phyloP scores from a whole-genome alignment of 495 filamentous ascomycete species.

The Neurospora sublineolata region DNA sequence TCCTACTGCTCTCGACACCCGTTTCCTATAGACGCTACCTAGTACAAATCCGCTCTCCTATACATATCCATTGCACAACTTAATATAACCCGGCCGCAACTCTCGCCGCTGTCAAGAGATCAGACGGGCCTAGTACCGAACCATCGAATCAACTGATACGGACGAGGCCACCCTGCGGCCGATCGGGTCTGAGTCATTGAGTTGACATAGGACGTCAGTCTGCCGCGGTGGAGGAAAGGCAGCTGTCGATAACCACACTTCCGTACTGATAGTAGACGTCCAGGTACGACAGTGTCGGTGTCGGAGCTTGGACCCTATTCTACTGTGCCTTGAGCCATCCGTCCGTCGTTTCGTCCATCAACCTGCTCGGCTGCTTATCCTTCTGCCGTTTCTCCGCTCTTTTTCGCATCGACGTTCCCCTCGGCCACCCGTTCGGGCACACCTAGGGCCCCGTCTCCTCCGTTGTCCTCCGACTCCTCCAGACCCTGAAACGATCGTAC shows the following conservation, averaged over 20 bases:
- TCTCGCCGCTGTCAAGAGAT: background rate
- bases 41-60: background rate
- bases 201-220: constrained; percentile 27
- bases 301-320: constrained; percentile 1
- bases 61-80: background rate
- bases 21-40: background rate
- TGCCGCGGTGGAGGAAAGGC: constrained; percentile 17
- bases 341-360: background rate
- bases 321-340: background rate
- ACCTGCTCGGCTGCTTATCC: background rate
- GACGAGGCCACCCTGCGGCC: constrained; percentile 6
- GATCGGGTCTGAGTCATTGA: constrained; percentile 29
- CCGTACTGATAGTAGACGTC: background rate
- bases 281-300: constrained; percentile 1
- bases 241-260: background rate
- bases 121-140: background rate
- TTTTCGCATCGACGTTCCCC: background rate
- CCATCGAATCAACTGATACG: background rate
- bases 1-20: background rate
- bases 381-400: background rate
- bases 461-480: background rate
- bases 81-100: constrained; percentile 1
- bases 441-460: background rate
- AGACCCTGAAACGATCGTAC: background rate
- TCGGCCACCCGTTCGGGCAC: background rate